Evolutionary conservation across 306 rosid species (phyloP).

Genomic region (Quercus rubra): DNA sequence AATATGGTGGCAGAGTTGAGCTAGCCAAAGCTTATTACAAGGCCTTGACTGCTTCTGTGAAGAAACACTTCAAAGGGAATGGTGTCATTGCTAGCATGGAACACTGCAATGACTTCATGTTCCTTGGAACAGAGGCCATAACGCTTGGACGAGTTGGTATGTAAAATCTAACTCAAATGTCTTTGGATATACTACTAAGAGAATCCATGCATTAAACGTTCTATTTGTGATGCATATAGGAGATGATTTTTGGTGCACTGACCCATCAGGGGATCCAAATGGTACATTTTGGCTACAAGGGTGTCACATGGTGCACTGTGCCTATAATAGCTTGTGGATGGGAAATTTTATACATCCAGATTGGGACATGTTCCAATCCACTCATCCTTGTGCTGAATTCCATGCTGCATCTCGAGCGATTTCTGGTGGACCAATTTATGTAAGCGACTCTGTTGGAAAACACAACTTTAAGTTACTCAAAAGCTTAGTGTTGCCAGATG

Average conservation of each 20-base stretch:
- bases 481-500: slow-evolving; percentile 61
- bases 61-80: slow-evolving; percentile 70
- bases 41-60: slow-evolving; percentile 57
- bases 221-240: slow-evolving; percentile 23
- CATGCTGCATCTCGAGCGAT: slow-evolving; percentile 75
- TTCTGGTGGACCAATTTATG: slow-evolving; percentile 77
- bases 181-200: not conserved
- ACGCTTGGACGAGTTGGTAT: slow-evolving; percentile 71
- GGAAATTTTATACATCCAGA: slow-evolving; percentile 77
- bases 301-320: slow-evolving; percentile 85
- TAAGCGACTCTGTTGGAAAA: slow-evolving; percentile 61
- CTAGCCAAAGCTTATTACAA: slow-evolving; percentile 57
- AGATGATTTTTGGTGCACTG: slow-evolving; percentile 75
- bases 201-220: not conserved
- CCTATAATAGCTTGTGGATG: slow-evolving; percentile 80
- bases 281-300: slow-evolving; percentile 78
- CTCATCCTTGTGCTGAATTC: slow-evolving; percentile 64
- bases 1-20: slow-evolving; percentile 64
- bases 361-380: slow-evolving; percentile 85
- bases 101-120: slow-evolving; percentile 78
- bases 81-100: slow-evolving; percentile 85
- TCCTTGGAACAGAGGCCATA: slow-evolving; percentile 73
- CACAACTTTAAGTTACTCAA: slow-evolving; percentile 72
- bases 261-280: slow-evolving; percentile 60
- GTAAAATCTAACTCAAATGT: not conserved